Percentiles rank a stretch among this genome's conserved stretches.
phyloP scores from a whole-genome alignment of 2,329 filamentous ascomycete species.

The Clarireedia monteithiana region DNA sequence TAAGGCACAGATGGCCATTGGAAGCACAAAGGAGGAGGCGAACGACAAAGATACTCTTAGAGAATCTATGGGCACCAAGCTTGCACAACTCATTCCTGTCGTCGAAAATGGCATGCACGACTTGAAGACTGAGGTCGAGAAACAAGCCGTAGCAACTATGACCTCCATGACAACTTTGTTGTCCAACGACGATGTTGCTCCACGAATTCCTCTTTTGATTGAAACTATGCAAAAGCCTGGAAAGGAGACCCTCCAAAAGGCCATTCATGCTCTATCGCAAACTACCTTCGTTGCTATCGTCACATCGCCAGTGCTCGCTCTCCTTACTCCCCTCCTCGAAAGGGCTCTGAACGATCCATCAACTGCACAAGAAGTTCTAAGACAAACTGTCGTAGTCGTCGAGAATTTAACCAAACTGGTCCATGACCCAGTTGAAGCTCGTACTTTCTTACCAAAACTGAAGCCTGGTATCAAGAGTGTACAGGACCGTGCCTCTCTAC shows the following conservation, averaged over 20 bases:
- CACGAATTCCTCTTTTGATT: constrained; percentile 83
- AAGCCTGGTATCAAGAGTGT: constrained; percentile 73
- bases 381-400: constrained; percentile 91
- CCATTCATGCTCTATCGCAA: constrained; percentile 91
- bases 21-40: constrained; percentile 72
- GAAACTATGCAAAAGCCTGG: constrained; percentile 95
- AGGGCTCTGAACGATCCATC: constrained; percentile 85
- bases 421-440: constrained; percentile 88
- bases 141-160: constrained; percentile 91
- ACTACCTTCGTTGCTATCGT: constrained; percentile 98
- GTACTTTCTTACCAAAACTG: constrained; percentile 96
- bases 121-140: constrained; percentile 79
- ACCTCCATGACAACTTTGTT: constrained; percentile 80
- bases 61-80: constrained; percentile 80
- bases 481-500: constrained; percentile 90
- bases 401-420: constrained; percentile 98
- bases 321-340: constrained; percentile 90
- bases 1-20: constrained; percentile 81
- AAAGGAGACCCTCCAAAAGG: constrained; percentile 80
- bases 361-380: constrained; percentile 87
- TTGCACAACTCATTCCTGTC: constrained; percentile 81
- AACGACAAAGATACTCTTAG: constrained; percentile 81
- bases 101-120: constrained; percentile 95
- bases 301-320: constrained; percentile 87
- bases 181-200: constrained; percentile 93